A percentile compares a stretch with the other conserved stretches of the same genome.
These are phyloP conservation scores for Amoebophrya sp. DNA, from an alignment of 169 alveolate genomes.

Conservation along the genomic window DNA sequence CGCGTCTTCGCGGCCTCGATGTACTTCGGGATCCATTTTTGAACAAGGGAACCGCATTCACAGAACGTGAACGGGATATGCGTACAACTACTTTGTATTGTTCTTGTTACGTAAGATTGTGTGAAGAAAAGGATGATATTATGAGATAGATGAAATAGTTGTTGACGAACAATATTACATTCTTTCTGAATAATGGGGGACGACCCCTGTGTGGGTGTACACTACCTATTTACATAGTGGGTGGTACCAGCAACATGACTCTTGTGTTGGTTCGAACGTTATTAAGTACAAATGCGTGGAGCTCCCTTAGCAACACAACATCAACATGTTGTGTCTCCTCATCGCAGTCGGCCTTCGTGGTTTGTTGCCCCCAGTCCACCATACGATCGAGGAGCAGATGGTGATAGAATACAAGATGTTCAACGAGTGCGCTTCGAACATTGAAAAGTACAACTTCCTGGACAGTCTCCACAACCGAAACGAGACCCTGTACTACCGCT, in stretches of 20 bases:
- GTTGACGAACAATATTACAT: too few species aligned
- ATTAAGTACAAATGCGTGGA: too few species aligned
- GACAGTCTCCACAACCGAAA: conserved; percentile 50
- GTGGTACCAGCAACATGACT: too few species aligned
- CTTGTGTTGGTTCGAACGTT: too few species aligned
- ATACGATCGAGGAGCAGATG: conserved; percentile 50
- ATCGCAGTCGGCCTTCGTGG: conserved; percentile 43
- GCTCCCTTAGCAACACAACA: too few species aligned
- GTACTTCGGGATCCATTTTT: conserved; percentile 50
- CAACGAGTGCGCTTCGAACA: conserved; percentile 22
- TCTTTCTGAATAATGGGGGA: too few species aligned
- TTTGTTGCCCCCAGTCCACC: conserved; percentile 43
- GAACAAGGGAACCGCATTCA: conserved; percentile 50
- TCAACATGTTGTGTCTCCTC: neutral
- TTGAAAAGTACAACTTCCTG: conserved; percentile 50
- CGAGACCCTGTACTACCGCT: conserved; percentile 46
- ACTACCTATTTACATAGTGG: too few species aligned
- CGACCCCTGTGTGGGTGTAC: too few species aligned
- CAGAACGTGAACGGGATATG: conserved; percentile 48
- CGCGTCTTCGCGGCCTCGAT: conserved; percentile 42
- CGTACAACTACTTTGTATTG: too few species aligned
- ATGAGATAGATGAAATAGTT: too few species aligned
- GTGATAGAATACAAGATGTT: conserved; percentile 28
- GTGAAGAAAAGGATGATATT: too few species aligned
- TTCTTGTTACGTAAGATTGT: too few species aligned